Evolutionary conservation across 1,284 basidiomycete genomes (phyloP).

Genomic region (Rhodotorula sp.): DNA sequence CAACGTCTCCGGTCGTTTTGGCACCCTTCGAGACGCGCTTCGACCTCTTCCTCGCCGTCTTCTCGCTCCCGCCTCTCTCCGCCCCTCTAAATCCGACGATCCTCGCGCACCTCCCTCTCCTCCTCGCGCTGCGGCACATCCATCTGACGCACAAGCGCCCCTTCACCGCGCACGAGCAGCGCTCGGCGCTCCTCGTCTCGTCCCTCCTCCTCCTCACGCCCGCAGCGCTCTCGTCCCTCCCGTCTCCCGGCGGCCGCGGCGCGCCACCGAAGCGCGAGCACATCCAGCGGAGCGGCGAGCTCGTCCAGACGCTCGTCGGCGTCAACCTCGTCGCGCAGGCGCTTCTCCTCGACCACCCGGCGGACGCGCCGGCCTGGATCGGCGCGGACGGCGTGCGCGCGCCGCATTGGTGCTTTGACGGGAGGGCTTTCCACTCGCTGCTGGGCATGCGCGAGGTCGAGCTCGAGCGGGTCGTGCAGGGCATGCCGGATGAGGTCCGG

Average conservation of each 20-base stretch:
- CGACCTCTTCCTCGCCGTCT: constrained; percentile 5
- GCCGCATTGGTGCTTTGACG: constrained; percentile 16
- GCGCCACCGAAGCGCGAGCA: neutral
- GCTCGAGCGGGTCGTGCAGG: neutral
- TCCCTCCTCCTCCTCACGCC: constrained; percentile 15
- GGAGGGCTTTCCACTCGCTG: constrained; percentile 11
- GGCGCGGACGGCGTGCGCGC: neutral
- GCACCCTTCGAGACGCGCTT: neutral
- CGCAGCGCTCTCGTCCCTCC: neutral
- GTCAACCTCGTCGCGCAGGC: constrained; percentile 23
- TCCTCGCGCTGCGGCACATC: constrained; percentile 35
- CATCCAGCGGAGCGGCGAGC: constrained; percentile 18
- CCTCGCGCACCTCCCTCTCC: constrained; percentile 18
- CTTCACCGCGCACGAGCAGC: constrained; percentile 20
- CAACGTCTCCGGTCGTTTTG: neutral
- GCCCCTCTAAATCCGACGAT: neutral
- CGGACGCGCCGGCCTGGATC: neutral
- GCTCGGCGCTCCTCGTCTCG: constrained; percentile 11
- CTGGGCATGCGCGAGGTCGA: neutral
- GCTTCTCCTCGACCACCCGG: constrained; percentile 5
- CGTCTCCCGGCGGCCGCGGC: neutral
- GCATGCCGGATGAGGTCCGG: neutral
- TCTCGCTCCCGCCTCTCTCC: neutral
- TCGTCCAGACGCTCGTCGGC: constrained; percentile 17
- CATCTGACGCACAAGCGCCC: constrained; percentile 2